phyloP scores from a whole-genome alignment of 352 stramenopile genomes.

The Globisporangium mamillatum region DNA sequence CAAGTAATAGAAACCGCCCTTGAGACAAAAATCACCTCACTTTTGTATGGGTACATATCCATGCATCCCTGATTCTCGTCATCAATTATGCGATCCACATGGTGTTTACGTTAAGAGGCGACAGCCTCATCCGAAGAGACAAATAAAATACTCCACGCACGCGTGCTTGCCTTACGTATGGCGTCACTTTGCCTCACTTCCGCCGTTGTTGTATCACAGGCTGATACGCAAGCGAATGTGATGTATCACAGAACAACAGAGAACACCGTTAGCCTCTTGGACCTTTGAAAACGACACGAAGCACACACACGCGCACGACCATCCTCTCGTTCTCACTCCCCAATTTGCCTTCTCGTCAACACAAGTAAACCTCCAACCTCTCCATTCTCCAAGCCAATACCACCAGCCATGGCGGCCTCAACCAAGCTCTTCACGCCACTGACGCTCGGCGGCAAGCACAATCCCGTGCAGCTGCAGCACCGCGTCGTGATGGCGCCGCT shows the following conservation, averaged over 20 bases:
- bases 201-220: background rate
- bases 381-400: background rate
- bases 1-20: background rate
- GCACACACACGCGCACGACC: background rate
- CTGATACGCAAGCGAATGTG: background rate
- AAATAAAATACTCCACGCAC: background rate
- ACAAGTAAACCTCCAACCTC: background rate
- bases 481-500: conserved; percentile 69
- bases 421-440: conserved; percentile 49
- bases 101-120: background rate
- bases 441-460: conserved; percentile 34
- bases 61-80: background rate
- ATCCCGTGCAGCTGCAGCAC: conserved; percentile 40
- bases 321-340: background rate
- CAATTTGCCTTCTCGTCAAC: background rate
- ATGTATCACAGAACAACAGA: background rate
- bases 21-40: background rate
- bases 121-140: background rate
- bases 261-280: background rate
- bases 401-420: background rate
- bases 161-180: background rate
- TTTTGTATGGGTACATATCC: background rate
- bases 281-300: background rate
- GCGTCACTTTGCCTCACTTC: background rate
- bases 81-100: background rate